Conservation (phyloP, 2,329 filamentous ascomycete genomes). For the Aspergillus chevalieri region DNA sequence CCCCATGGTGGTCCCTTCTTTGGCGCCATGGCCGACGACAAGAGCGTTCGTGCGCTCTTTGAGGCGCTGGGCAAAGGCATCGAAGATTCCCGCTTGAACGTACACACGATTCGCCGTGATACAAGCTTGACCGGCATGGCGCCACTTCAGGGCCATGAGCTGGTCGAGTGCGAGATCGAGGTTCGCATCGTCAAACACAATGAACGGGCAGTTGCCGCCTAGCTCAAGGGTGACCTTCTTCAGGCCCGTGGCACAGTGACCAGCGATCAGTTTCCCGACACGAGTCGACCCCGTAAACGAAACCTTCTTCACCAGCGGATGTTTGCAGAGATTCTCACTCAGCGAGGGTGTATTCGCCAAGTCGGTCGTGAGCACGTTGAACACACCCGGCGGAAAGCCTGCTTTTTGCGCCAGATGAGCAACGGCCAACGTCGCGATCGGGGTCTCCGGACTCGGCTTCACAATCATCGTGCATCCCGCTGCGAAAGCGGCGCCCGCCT, state of each 20-base stretch:
- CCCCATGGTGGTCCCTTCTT: slow-evolving; percentile 52
- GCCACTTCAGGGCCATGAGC: slow-evolving; percentile 38
- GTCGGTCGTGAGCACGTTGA: slow-evolving; percentile 55
- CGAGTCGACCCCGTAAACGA: slow-evolving; percentile 56
- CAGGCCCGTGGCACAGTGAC: slow-evolving; percentile 53
- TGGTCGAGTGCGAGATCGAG: slow-evolving; percentile 43
- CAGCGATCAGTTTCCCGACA: slow-evolving; percentile 58
- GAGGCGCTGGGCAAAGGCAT: slow-evolving; percentile 51
- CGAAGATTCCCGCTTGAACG: slow-evolving; percentile 40
- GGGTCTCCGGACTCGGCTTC: slow-evolving; percentile 65
- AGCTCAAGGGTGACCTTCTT: slow-evolving; percentile 62
- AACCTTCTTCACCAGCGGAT: slow-evolving; percentile 56
- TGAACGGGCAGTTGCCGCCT: slow-evolving; percentile 59
- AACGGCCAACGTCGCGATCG: slow-evolving; percentile 51
- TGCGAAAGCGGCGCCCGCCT: slow-evolving; percentile 61
- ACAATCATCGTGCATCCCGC: slow-evolving; percentile 69
- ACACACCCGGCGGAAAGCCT: slow-evolving; percentile 54
- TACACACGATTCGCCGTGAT: slow-evolving; percentile 42
- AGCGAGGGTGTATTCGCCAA: slow-evolving; percentile 34
- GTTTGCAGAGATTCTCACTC: slow-evolving; percentile 47
- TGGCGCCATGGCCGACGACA: slow-evolving; percentile 56
- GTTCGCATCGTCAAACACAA: slow-evolving; percentile 60
- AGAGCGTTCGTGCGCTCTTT: slow-evolving; percentile 48
- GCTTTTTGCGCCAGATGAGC: slow-evolving; percentile 48
- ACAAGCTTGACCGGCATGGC: slow-evolving; percentile 41